phyloP scores from a whole-genome alignment of 2,329 filamentous ascomycete species.

The Clonostachys solani region DNA sequence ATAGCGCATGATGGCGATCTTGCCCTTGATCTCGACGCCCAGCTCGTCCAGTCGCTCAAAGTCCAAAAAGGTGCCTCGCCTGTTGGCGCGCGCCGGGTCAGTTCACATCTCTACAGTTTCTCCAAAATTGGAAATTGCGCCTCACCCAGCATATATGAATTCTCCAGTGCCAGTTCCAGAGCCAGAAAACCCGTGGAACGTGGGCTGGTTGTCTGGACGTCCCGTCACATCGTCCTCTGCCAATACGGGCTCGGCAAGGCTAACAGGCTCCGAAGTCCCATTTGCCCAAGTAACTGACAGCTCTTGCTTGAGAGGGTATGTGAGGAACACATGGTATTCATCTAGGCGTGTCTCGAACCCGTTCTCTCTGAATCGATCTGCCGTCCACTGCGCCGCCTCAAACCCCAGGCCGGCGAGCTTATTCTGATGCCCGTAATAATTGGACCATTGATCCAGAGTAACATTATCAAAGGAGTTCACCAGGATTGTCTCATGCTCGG shows the following conservation, averaged over 20 bases:
- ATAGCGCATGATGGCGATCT: slow-evolving; percentile 76
- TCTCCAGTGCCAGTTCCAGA: slow-evolving; percentile 71
- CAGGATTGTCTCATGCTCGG: slow-evolving; percentile 22
- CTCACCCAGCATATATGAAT: slow-evolving; percentile 70
- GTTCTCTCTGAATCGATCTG: slow-evolving; percentile 26
- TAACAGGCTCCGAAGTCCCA: slow-evolving; percentile 56
- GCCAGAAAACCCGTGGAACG: slow-evolving; percentile 81
- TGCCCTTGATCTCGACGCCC: slow-evolving; percentile 67
- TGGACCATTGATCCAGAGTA: slow-evolving; percentile 27
- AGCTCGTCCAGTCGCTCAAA: slow-evolving; percentile 67
- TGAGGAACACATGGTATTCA: slow-evolving; percentile 55
- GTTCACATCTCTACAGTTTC: background rate
- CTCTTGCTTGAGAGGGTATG: slow-evolving; percentile 54
- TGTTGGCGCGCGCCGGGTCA: slow-evolving; percentile 3
- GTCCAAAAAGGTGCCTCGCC: slow-evolving; percentile 64
- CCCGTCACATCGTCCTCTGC: slow-evolving; percentile 70
- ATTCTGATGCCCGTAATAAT: slow-evolving; percentile 31
- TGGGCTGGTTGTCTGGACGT: slow-evolving; percentile 65
- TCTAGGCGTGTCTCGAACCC: slow-evolving; percentile 25
- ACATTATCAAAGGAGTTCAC: slow-evolving; percentile 30
- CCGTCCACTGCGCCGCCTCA: slow-evolving; percentile 30
- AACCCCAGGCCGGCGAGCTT: slow-evolving; percentile 29
- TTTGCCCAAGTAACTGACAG: slow-evolving; percentile 31
- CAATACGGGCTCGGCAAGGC: slow-evolving; percentile 67
- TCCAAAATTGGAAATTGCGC: background rate